Percentiles rank a stretch among this genome's conserved stretches.
phyloP scores from a whole-genome alignment of 805 yeast species.

The Jamesozyma hellenica region DNA sequence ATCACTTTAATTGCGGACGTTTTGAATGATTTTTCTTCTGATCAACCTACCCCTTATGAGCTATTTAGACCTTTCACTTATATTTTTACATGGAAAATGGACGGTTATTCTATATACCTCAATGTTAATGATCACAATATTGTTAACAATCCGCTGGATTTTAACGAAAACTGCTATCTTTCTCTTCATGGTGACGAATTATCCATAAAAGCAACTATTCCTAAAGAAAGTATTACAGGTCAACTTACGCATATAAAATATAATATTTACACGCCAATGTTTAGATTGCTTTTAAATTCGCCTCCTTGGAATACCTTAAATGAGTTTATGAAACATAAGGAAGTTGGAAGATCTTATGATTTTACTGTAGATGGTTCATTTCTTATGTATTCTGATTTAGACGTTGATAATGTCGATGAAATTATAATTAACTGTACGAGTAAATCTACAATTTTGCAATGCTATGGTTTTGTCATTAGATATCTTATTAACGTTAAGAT shows the following conservation, averaged over 20 bases:
- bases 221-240: constrained; percentile 45
- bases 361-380: constrained; percentile 58
- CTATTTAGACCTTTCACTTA: constrained; percentile 65
- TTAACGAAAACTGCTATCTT: constrained; percentile 66
- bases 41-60: constrained; percentile 63
- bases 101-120: constrained; percentile 49
- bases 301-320: constrained; percentile 90
- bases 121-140: constrained; percentile 84
- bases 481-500: constrained; percentile 69
- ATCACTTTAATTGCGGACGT: constrained; percentile 61
- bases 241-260: constrained; percentile 45
- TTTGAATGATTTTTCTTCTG: constrained; percentile 65
- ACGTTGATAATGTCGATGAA: constrained; percentile 59
- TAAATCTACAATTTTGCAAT: constrained; percentile 53
- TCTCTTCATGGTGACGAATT: constrained; percentile 60
- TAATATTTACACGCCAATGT: constrained; percentile 42
- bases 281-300: constrained; percentile 55
- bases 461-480: constrained; percentile 70
- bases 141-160: constrained; percentile 79
- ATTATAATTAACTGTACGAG: constrained; percentile 57
- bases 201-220: constrained; percentile 40
- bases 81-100: constrained; percentile 48
- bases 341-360: constrained; percentile 58
- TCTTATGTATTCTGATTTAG: constrained; percentile 47
- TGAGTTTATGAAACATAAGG: constrained; percentile 52